These are phyloP conservation scores for Pisolithus microcarpus DNA, from an alignment of 768 basidiomycete species.

Conservation along the genomic window DNA sequence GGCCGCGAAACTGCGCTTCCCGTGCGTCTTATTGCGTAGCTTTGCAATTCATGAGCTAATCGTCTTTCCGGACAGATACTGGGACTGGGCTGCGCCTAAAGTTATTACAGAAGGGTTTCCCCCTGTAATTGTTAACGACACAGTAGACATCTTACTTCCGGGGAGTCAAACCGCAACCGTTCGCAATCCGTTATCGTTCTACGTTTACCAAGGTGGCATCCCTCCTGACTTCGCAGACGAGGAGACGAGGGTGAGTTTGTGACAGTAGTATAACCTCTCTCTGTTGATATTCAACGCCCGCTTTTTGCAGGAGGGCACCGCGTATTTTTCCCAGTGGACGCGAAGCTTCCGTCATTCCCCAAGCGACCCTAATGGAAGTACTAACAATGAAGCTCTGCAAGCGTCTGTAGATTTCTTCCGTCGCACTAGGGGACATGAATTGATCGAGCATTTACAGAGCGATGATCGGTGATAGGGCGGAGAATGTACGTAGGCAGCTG, in stretches of 20 bases:
- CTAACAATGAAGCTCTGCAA: constrained; percentile 10
- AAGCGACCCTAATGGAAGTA: constrained; percentile 8
- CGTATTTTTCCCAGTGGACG: constrained; percentile 17
- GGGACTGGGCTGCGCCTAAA: constrained; percentile 23
- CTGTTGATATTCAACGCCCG: neutral
- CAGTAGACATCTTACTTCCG: constrained; percentile 5
- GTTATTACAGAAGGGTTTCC: constrained; percentile 17
- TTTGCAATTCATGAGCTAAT: neutral
- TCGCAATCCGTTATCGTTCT: constrained; percentile 16
- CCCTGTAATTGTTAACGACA: constrained; percentile 11
- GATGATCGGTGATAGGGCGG: constrained; percentile 10
- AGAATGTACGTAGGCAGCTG: constrained; percentile 9
- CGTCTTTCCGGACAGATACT: constrained; percentile 12
- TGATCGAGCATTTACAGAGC: neutral
- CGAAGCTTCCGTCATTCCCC: constrained; percentile 15
- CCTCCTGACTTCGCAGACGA: constrained; percentile 15
- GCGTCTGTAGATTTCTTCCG: constrained; percentile 5
- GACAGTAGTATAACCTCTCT: neutral
- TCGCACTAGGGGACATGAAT: neutral
- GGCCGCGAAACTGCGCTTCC: constrained; percentile 21
- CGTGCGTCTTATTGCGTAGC: constrained; percentile 11
- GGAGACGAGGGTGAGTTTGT: constrained; percentile 1
- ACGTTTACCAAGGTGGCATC: constrained; percentile 9
- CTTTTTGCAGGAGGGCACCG: constrained; percentile 5
- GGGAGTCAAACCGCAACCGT: constrained; percentile 6